Base-by-base conservation (phyloP, 441 rosid species). In the Corymbia calophylla region DNA sequence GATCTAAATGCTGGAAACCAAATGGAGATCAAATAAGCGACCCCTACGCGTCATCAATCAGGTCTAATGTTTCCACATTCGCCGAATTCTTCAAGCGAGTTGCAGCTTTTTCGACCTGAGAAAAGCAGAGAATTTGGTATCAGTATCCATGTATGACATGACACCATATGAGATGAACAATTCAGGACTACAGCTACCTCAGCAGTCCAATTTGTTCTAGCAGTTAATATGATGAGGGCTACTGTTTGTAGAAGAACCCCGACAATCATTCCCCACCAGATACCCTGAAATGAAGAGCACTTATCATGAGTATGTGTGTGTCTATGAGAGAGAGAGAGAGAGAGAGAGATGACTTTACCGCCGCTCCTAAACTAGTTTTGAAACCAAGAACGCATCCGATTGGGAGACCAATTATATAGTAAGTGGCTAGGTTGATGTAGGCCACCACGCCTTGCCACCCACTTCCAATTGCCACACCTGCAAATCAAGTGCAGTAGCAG, bases 361-460 rank as follows among this genome's bases (percentile, higher is more conserved):
- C 96, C 25, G 94, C 97, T 92, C 97, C 99, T 49, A 98, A 93
- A 87, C 91, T 92, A 47, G 98, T 97, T 93, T 95, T 95, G 95
- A 97, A 95, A 89, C 96, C 98, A 90, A 97, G 99, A 23, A 95
- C 92, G 90, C 97, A 95, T 25, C 98, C 99, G 90, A 96, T 94
- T 16, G 98, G 99, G 55, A 96, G 97, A 88, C 99, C 99, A 85
- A 97, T 93, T 39, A 96, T 66, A 88, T 97, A 97, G 90, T 96
- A 97, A 32, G 96, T 92, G 16, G 94, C 92, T 53, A 97, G 81
- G 88, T 96, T 97, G 48, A 97, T 95, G 90, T 95, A 97, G 23
- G 99, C 99, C 91, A 97, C 99, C 53, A 95, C 93, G 54, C 95
- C 94, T 93, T 97, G 99, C 98, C 99, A 95, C 27, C 99, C 98